Conservation (phyloP, 2,329 filamentous ascomycete genomes). For the Alternaria triticimaculans region DNA sequence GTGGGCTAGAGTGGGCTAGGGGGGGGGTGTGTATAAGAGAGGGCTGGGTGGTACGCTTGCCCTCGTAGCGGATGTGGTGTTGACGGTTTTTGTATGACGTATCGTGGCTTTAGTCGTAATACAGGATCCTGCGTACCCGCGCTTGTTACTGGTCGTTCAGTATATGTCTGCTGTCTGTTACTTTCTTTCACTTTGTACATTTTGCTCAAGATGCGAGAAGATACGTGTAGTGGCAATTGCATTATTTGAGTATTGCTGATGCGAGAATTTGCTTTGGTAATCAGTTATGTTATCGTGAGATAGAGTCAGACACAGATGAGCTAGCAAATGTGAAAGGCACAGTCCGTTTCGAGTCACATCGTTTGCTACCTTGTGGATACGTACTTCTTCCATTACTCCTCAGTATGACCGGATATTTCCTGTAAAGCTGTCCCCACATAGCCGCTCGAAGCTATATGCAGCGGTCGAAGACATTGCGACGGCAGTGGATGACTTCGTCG, state of each 20-base stretch:
- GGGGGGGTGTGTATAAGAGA: background rate
- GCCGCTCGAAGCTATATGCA: no score
- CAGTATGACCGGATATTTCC: no score
- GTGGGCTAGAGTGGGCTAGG: no score
- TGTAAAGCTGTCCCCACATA: no score
- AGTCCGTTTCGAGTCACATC: background rate
- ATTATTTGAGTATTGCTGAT: background rate
- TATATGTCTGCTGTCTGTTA: background rate
- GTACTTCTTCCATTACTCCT: no score
- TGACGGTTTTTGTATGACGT: background rate
- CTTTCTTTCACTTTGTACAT: background rate
- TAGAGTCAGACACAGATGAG: background rate
- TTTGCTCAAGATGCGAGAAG: background rate
- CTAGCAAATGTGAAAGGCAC: background rate
- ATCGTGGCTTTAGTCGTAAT: background rate
- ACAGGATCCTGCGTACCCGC: background rate
- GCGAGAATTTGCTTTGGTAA: background rate
- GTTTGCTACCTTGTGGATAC: background rate
- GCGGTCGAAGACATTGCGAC: background rate
- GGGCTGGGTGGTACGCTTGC: background rate
- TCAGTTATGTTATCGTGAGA: background rate
- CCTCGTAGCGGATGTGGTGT: background rate
- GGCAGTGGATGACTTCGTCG: fast-evolving
- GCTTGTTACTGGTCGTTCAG: background rate
- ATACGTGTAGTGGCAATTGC: background rate